Base-by-base conservation (phyloP, 1,139 yeast genomes). In the Suhomyces atakaporum region DNA sequence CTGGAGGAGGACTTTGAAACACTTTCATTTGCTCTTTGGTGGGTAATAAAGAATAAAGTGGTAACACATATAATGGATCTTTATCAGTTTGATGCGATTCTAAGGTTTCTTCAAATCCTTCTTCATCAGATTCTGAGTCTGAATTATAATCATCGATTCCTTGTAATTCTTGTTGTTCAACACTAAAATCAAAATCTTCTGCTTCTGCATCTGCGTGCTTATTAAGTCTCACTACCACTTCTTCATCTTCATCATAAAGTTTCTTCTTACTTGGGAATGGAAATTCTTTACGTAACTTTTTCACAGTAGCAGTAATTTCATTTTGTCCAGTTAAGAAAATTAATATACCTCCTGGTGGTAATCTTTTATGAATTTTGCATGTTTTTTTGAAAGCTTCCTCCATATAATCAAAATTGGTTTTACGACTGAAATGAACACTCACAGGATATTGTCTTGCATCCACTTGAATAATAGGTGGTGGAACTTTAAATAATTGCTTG, bases 361-460 rank as follows among this genome's bases (percentile, higher is more conserved):
- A 70, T 43, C 74, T 73, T 46, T 75, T 77, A 54, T 94, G 99
- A 37, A 94, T 90, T 54, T 92, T 90, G 50, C 88, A 79, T 0
- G 95, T 73, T 56, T 92, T 94, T 45, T 77, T 77, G 53, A 81
- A 86, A 0, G 95, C 94, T 54, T 92, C 97, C 26, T 86, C 96
- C 27, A 84, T 69, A 54, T 92, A 94, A 44, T 90, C 82, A 45
- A 66, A 78, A 2, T 79, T 72, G 0, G 99, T 94, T 25, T 79
- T 77, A 44, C 84, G 77, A 61, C 83, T 88, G 66, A 94, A 94
- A 61, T 94, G 99, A 13, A 85, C 75, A 11, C 96, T 81, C 0
- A 94, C 98, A 0, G 98, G 97, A 54, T 77, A 89, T 56, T 92
- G 98, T 58, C 99, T 79, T 1, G 98, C 95, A 38, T 85, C 90